These are phyloP conservation scores for Chlorella sorokiniana DNA, from an alignment of 139 green algal genomes.

Conservation along the genomic window DNA sequence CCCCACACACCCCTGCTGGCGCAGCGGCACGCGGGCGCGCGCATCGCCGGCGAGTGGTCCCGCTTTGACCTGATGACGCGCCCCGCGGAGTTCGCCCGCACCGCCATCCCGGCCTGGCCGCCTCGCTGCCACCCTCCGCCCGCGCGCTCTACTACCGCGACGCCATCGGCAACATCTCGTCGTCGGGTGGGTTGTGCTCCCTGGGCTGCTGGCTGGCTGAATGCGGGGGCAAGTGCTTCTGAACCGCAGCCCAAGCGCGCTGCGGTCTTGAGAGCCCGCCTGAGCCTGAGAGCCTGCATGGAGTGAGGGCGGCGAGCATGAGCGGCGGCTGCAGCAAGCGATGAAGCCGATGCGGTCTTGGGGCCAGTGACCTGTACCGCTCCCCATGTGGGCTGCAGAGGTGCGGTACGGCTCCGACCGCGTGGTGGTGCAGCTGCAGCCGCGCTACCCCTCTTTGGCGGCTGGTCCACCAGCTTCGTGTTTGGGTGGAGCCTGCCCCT, in stretches of 20 bases:
- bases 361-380: too few species aligned
- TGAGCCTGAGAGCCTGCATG: too few species aligned
- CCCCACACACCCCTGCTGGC: background rate
- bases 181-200: slow-evolving; percentile 40
- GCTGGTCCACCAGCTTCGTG: slow-evolving; percentile 71
- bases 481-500: slow-evolving; percentile 83
- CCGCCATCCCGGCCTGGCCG: slow-evolving; percentile 44
- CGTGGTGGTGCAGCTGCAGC: slow-evolving; percentile 59
- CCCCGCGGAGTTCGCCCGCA: background rate
- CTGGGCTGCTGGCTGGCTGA: too few species aligned
- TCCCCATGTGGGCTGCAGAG: background rate
- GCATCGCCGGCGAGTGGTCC: slow-evolving; percentile 62
- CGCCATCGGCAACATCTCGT: slow-evolving; percentile 91
- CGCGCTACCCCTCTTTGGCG: slow-evolving; percentile 85
- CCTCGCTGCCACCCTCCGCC: slow-evolving; percentile 61
- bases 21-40: slow-evolving; percentile 33
- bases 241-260: too few species aligned
- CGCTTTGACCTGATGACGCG: slow-evolving; percentile 57
- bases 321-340: too few species aligned
- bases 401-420: background rate
- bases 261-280: slow-evolving; percentile 12
- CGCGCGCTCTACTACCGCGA: slow-evolving; percentile 84
- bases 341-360: background rate
- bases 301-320: too few species aligned
- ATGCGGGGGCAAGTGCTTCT: too few species aligned